Evolutionary conservation across 306 rosid species (phyloP).

Genomic region (Cicer chorassanicum): DNA sequence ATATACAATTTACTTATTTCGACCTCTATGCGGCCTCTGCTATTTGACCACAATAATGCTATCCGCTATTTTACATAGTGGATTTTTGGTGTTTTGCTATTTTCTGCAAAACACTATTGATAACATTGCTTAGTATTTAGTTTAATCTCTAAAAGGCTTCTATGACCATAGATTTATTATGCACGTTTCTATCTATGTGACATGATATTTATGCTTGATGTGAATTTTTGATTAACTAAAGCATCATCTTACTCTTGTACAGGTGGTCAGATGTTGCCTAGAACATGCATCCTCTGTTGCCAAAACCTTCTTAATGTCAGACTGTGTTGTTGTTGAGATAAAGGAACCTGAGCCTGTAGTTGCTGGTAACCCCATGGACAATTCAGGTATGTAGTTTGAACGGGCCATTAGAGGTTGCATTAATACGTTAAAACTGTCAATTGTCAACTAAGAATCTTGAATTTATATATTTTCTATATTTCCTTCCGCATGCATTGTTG

Average conservation of each 20-base stretch:
- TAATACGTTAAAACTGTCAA: not conserved
- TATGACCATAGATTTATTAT: not conserved
- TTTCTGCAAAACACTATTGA: too few species aligned
- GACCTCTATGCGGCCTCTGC: too few species aligned
- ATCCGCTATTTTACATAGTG: too few species aligned
- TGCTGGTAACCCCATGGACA: conserved; percentile 93
- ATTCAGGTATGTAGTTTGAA: conserved; percentile 64
- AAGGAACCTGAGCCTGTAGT: conserved; percentile 86
- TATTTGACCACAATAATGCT: too few species aligned
- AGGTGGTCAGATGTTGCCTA: conserved; percentile 99
- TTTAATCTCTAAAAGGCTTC: too few species aligned
- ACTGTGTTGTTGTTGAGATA: conserved; percentile 97
- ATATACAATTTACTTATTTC: too few species aligned
- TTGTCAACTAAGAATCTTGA: not conserved
- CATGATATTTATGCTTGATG: not conserved
- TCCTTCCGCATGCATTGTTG: not conserved
- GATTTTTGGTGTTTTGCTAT: too few species aligned
- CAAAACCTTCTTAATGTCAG: conserved; percentile 96
- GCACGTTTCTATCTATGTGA: not conserved
- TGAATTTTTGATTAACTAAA: not conserved
- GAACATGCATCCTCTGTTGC: conserved; percentile 99
- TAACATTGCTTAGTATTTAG: too few species aligned
- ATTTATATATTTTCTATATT: not conserved
- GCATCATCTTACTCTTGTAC: not conserved
- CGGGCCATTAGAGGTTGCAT: not conserved